Conservation (phyloP, 2,329 filamentous ascomycete species). For the Trichoderma koningiopsis region DNA sequence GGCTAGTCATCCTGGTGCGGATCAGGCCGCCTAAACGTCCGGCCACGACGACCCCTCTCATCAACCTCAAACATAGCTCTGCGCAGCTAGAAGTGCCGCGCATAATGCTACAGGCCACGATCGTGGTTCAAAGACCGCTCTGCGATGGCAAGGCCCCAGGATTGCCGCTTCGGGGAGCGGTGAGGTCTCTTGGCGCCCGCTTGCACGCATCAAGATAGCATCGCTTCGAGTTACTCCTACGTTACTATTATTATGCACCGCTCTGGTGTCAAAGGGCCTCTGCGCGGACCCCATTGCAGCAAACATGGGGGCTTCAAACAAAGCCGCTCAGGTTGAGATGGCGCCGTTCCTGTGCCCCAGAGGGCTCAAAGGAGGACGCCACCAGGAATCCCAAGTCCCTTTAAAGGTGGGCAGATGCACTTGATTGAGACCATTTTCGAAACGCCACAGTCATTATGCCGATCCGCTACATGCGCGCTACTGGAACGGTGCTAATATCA, state of each 20-base stretch:
- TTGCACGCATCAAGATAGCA: neutral
- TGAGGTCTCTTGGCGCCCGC: constrained; percentile 13
- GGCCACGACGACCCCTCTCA: constrained; percentile 40
- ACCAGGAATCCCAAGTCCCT: constrained; percentile 1
- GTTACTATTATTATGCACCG: constrained; percentile 4
- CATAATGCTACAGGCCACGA: constrained; percentile 14
- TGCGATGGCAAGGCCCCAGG: constrained; percentile 10
- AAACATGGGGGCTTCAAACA: constrained; percentile 17
- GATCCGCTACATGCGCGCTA: constrained; percentile 17
- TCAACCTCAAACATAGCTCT: constrained; percentile 54
- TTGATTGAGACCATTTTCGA: neutral
- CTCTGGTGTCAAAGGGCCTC: constrained; percentile 11
- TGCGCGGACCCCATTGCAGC: constrained; percentile 1
- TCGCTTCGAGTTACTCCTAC: neutral
- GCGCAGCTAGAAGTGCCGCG: constrained; percentile 19
- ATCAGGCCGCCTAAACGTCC: constrained; percentile 23
- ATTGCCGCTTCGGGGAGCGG: constrained; percentile 11
- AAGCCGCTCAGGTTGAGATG: neutral
- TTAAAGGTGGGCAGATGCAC: constrained; percentile 7
- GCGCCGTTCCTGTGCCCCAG: neutral
- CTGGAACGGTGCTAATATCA: constrained; percentile 1
- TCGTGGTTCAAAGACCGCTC: constrained; percentile 4
- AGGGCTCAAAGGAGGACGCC: constrained; percentile 4
- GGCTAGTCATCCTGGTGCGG: constrained; percentile 20
- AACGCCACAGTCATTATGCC: constrained; percentile 20